Evolutionary conservation across 208 protist species (phyloP).

Genomic region (Crithidia bombi): DNA sequence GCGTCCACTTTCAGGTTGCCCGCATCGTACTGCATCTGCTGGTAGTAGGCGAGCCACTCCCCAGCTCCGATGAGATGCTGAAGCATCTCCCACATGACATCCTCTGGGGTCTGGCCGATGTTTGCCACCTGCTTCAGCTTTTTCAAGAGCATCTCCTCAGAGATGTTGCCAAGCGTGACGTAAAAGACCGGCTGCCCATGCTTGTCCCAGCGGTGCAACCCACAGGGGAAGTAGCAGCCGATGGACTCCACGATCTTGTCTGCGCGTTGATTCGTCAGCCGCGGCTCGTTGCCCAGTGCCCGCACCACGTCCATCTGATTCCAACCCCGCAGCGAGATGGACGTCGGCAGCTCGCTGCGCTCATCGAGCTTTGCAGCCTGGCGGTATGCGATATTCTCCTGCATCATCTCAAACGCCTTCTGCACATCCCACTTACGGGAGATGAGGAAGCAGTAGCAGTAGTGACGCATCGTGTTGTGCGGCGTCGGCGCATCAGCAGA

Average conservation of each 20-base stretch:
- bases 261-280: slow-evolving; percentile 7
- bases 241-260: slow-evolving; percentile 37
- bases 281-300: slow-evolving; percentile 14
- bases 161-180: slow-evolving; percentile 39
- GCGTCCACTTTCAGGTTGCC: slow-evolving; percentile 24
- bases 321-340: slow-evolving; percentile 62
- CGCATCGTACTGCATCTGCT: slow-evolving; percentile 31
- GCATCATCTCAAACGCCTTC: slow-evolving; percentile 49
- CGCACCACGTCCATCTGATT: slow-evolving; percentile 33
- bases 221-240: slow-evolving; percentile 32
- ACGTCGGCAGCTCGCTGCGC: slow-evolving; percentile 41
- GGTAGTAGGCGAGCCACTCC: slow-evolving; percentile 35
- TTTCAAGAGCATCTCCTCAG: slow-evolving; percentile 29
- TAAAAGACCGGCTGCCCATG: slow-evolving; percentile 52
- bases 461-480: slow-evolving; percentile 45
- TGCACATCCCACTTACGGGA: slow-evolving; percentile 57
- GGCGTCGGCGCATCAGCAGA: slow-evolving; percentile 27
- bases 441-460: slow-evolving; percentile 55
- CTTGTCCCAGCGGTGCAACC: slow-evolving; percentile 59
- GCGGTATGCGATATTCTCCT: slow-evolving; percentile 43
- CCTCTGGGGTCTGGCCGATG: slow-evolving; percentile 16
- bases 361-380: slow-evolving; percentile 39
- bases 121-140: slow-evolving; percentile 36
- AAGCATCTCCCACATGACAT: slow-evolving; percentile 31
- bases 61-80: slow-evolving; percentile 26